A percentile compares a stretch with the other conserved stretches of the same genome.
Evolutionary conservation across 306 rosid species (phyloP).

Genomic region (Aeschynomene evenia): DNA sequence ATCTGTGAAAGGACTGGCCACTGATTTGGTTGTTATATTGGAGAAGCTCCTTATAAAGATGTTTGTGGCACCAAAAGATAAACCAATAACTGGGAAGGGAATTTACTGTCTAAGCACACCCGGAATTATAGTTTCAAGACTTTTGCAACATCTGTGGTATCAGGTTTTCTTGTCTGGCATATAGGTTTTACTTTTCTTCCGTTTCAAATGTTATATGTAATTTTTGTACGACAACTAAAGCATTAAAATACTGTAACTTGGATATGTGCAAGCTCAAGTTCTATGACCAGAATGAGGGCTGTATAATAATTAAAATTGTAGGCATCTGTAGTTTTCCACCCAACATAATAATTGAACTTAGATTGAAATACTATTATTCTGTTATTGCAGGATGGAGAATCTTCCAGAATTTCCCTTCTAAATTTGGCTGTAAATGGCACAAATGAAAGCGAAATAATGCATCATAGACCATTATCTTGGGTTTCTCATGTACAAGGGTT

Average conservation of each 20-base stretch:
- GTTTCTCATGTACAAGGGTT: conserved; percentile 58
- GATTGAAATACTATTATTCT: conserved; percentile 29
- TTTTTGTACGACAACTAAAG: not conserved
- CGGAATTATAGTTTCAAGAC: conserved; percentile 64
- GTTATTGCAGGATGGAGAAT: conserved; percentile 61
- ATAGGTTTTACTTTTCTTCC: conserved; percentile 18
- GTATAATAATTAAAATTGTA: not conserved
- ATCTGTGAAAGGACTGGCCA: conserved; percentile 65
- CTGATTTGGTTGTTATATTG: conserved; percentile 64
- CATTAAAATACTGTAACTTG: conserved; percentile 21
- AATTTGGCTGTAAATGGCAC: conserved; percentile 42
- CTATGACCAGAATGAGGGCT: not conserved
- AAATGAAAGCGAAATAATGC: conserved; percentile 41
- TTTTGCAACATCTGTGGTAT: conserved; percentile 64
- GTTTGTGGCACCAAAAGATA: conserved; percentile 37
- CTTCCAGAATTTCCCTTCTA: conserved; percentile 53
- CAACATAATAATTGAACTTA: not conserved
- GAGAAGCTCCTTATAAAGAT: conserved; percentile 59
- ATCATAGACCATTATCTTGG: conserved; percentile 55
- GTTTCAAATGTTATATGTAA: conserved; percentile 3
- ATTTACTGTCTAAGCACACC: conserved; percentile 57
- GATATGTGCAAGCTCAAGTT: conserved; percentile 16
- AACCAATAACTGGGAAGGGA: conserved; percentile 41
- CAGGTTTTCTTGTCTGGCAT: conserved; percentile 53
- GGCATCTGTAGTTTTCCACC: conserved; percentile 17